Evolutionary conservation across 2,329 filamentous ascomycete genomes (phyloP).

Genomic region (Microsporum ferrugineum): DNA sequence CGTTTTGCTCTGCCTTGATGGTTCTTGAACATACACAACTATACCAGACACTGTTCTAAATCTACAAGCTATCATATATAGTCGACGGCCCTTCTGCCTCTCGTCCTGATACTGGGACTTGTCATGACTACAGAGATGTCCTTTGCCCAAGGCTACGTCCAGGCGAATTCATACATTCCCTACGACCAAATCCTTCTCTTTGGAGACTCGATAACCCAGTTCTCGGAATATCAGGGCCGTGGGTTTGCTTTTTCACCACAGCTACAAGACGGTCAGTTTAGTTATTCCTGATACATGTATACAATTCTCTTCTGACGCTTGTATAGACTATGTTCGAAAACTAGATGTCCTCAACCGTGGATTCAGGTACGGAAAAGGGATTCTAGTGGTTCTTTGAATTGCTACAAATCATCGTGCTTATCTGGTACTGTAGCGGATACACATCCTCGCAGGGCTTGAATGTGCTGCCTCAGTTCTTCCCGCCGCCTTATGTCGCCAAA

Average conservation of each 20-base stretch:
- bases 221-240: slow-evolving; percentile 46
- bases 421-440: slow-evolving; percentile 51
- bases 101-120: background rate
- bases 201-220: slow-evolving; percentile 79
- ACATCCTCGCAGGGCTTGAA: slow-evolving; percentile 64
- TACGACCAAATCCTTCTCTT: slow-evolving; percentile 73
- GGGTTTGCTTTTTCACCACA: slow-evolving; percentile 66
- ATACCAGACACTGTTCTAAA: background rate
- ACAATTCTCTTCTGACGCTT: background rate
- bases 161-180: background rate
- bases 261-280: slow-evolving; percentile 53
- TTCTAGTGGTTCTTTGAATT: background rate
- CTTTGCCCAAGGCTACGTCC: background rate
- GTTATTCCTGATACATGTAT: background rate
- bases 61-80: background rate
- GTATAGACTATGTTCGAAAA: slow-evolving; percentile 59
- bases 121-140: background rate
- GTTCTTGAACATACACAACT: background rate
- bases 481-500: slow-evolving; percentile 46
- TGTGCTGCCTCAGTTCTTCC: slow-evolving; percentile 59
- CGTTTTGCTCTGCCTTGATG: background rate
- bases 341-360: slow-evolving; percentile 84
- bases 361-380: slow-evolving; percentile 43
- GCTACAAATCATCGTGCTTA: background rate
- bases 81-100: background rate